A percentile compares a stretch with the other conserved stretches of the same genome.
Evolutionary conservation across 2,329 filamentous ascomycete species (phyloP).

Genomic region (Microdochium nivale): DNA sequence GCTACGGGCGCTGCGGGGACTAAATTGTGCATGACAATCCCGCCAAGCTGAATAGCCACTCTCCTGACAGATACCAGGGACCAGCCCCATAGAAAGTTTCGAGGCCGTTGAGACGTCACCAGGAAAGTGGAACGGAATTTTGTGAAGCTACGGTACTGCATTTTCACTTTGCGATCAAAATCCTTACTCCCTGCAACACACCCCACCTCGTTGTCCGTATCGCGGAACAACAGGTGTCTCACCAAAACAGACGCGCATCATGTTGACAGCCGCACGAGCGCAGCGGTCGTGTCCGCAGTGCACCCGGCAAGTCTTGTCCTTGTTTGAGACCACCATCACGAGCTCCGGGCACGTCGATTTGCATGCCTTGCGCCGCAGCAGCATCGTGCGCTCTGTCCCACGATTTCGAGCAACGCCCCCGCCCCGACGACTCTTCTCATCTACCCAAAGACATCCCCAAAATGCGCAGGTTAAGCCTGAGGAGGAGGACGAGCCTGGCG

Average conservation of each 20-base stretch:
- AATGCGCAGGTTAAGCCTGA: conserved; percentile 7
- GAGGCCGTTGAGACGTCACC: background rate
- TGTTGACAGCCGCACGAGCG: conserved; percentile 28
- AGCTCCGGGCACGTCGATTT: conserved; percentile 6
- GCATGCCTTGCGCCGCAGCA: background rate
- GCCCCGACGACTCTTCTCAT: conserved; percentile 13
- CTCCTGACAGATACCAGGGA: background rate
- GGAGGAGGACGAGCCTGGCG: background rate
- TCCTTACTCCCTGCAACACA: too few relatives aligned
- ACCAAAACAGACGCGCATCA: conserved; percentile 10
- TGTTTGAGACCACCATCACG: conserved; percentile 26
- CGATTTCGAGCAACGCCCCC: conserved; percentile 4
- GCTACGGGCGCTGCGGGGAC: background rate
- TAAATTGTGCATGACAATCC: background rate
- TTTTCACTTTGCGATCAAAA: background rate
- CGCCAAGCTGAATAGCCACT: background rate
- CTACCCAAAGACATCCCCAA: conserved; percentile 9
- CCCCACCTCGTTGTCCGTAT: too few relatives aligned
- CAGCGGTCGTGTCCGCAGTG: conserved; percentile 28
- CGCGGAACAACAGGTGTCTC: background rate
- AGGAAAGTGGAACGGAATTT: background rate
- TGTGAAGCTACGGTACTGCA: background rate
- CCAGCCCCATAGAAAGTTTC: background rate
- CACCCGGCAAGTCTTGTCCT: conserved; percentile 23
- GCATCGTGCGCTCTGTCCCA: conserved; percentile 4